Evolutionary conservation across 805 yeast species (phyloP), one percentile per base, ranked within the genome.

Genomic region (Yarrowia yakushimensis): DNA sequence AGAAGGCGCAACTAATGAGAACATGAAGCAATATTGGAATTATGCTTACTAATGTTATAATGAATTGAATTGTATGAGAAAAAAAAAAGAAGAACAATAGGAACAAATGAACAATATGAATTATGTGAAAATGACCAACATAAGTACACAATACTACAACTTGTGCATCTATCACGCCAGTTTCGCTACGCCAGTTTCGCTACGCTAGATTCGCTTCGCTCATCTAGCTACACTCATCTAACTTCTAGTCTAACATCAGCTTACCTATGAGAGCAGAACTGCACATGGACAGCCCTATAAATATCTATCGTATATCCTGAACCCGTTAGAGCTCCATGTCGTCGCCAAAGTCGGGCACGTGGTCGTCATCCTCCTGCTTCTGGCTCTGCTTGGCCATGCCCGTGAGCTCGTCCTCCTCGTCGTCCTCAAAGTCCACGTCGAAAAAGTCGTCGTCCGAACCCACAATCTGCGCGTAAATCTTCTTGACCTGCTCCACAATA

Each of bases 391-490:
- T 59, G 62, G 62, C 50, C 41, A 42, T 43, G 18, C 43, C 41
- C 25, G 54, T 25, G 33, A 59, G 43, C 54, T 59, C 81, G 42
- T 85, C 92, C 37, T 46, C 54, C 48, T 88, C 96, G 23, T 91
- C 97, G 73, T 93, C 98, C 74, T 93, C 98, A 71, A 93, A 93
- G 74, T 93, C 98, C 39, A 93, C 89, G 73, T 90, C 97, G 72
- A 93, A 93, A 76, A 94, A 94, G 74, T 93, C 98, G 69, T 93
- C 98, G 72, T 89, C 94, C 1, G 96, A 83, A 10, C 98, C 98
- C 11, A 94, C 96, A 65, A 93, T 85, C 63, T 81, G 79, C 65
- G 83, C 85, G 72, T 90, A 93, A 42, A 93, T 72, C 20, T 82
- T 76, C 71, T 85, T 87, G 7, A 92, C 90, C 65, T 90, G 94